Base-by-base conservation (phyloP, 208 protist species). In the Wallacemonas sp. region DNA sequence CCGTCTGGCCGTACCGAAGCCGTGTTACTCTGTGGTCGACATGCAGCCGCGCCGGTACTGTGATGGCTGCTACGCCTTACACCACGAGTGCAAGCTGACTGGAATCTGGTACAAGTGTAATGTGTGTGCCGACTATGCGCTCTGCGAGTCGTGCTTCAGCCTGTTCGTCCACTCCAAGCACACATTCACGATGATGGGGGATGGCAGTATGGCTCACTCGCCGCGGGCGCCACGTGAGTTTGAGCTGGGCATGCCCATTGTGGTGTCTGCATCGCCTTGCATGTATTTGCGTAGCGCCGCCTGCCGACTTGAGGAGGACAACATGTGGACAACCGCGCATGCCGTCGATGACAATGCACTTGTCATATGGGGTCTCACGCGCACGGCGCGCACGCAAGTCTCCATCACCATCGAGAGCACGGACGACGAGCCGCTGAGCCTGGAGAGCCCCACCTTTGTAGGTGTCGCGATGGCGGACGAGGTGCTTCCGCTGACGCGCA, bases 91-190 rank as follows among this genome's bases (percentile, higher is more conserved):
- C 24, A 51, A 64, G 42, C 69, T 90, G 17, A 62, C 70, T 2
- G 66, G 70, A 15, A 62, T 56, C n/a, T 92, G 88, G 84, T 96
- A 88, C 82, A 91, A 91, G 75, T 96, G 91, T 72, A 95, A 95
- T 63, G 86, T 94, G 65, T 96, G 91, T 60, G 85, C 77, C 14
- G 86, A 96, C 77, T 96, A 95, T 72, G 76, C 80, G 44, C 77
- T 96, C 22, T 96, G 91, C 69, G 70, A 72, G 44, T 74, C 61
- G 36, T 96, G 91, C 75, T 96, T 94, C 71, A 46, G 61, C 26
- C 68, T 80, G 19, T 95, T 80, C 54, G 74, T 84, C 12, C 91
- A 96, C 76, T 84, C 85, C 6, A 78, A 91, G 68, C 91, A 96
- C 79, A 76, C 80, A 28, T 96, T 96, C 68, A 94, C 91, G 11